These are phyloP conservation scores for Metarhizium sp. DNA, from an alignment of 2,329 filamentous ascomycete species.

Conservation along the genomic window DNA sequence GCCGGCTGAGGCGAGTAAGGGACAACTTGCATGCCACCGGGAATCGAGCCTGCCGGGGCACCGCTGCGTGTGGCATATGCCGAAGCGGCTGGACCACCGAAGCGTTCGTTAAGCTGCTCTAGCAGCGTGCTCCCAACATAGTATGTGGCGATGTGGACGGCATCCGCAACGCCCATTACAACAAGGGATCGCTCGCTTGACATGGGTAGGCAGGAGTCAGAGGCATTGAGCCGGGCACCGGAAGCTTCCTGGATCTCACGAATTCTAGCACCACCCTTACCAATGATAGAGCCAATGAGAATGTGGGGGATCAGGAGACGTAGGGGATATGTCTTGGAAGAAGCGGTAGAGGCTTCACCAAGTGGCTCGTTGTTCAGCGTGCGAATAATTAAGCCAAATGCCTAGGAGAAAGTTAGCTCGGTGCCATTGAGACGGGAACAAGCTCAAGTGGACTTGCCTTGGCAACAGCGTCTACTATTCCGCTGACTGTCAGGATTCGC, in stretches of 20 bases:
- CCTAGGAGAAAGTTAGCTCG: conserved; percentile 41
- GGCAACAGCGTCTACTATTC: conserved; percentile 89
- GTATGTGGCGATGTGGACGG: conserved; percentile 97
- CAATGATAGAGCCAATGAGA: conserved; percentile 96
- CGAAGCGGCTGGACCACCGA: conserved; percentile 92
- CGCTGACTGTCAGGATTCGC: conserved; percentile 94
- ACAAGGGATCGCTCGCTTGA: conserved; percentile 97
- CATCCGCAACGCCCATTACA: conserved; percentile 94
- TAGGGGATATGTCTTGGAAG: conserved; percentile 95
- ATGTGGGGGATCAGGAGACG: conserved; percentile 94
- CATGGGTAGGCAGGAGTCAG: conserved; percentile 84
- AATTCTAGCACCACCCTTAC: conserved; percentile 90
- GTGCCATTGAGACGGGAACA: conserved; percentile 1
- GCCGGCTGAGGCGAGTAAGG: conserved; percentile 92
- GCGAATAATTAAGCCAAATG: conserved; percentile 95
- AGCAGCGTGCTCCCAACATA: conserved; percentile 97
- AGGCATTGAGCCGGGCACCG: conserved; percentile 91
- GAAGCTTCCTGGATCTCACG: conserved; percentile 98
- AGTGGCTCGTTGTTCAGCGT: conserved; percentile 96
- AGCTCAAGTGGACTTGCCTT: conserved; percentile 52
- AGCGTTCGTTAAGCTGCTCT: conserved; percentile 93
- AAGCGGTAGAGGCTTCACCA: conserved; percentile 75
- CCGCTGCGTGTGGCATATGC: conserved; percentile 94
- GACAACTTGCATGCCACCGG: conserved; percentile 98
- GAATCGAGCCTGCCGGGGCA: conserved; percentile 84